phyloP scores from a whole-genome alignment of 495 filamentous ascomycete species.

The Penicillium diatomitis region DNA sequence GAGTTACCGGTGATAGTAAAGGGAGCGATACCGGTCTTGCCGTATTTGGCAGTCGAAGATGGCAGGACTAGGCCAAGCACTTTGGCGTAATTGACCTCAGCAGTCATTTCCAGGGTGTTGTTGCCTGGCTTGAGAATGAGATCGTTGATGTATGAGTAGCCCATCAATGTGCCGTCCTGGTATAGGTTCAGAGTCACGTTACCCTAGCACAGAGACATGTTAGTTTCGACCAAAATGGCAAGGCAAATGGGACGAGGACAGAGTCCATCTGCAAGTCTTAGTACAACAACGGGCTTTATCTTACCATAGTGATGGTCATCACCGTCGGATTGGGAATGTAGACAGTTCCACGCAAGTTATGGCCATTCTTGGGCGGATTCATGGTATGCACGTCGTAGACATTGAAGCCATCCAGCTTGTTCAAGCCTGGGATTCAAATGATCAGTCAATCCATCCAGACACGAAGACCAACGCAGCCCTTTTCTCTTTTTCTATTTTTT shows the following conservation, averaged over 20 bases:
- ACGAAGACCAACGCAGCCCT: no score
- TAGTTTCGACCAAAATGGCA: not conserved
- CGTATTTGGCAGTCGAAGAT: slow-evolving; percentile 27
- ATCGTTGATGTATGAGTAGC: slow-evolving; percentile 46
- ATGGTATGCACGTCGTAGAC: slow-evolving; percentile 44
- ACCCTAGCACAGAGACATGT: slow-evolving; percentile 34
- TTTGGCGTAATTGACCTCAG: slow-evolving; percentile 40
- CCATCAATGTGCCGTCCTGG: slow-evolving; percentile 41
- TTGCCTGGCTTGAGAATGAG: slow-evolving; percentile 51
- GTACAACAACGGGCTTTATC: not conserved
- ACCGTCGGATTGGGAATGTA: slow-evolving; percentile 63
- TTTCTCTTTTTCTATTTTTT: no score
- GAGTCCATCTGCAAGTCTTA: no score
- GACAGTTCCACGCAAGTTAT: slow-evolving; percentile 56
- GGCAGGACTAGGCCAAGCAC: slow-evolving; percentile 33
- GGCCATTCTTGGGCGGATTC: slow-evolving; percentile 29
- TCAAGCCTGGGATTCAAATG: slow-evolving; percentile 36
- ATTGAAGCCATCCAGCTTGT: slow-evolving; percentile 50
- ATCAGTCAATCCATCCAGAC: not conserved
- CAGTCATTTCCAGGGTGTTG: slow-evolving; percentile 47
- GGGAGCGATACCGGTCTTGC: slow-evolving; percentile 46
- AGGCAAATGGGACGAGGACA: not conserved
- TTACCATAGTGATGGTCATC: slow-evolving; percentile 55
- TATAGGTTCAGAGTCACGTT: slow-evolving; percentile 55
- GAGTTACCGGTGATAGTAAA: slow-evolving; percentile 49